Percentiles rank a stretch among this genome's conserved stretches.
Evolutionary conservation across 805 yeast species (phyloP).

Genomic region (Spathaspora gorwiae): DNA sequence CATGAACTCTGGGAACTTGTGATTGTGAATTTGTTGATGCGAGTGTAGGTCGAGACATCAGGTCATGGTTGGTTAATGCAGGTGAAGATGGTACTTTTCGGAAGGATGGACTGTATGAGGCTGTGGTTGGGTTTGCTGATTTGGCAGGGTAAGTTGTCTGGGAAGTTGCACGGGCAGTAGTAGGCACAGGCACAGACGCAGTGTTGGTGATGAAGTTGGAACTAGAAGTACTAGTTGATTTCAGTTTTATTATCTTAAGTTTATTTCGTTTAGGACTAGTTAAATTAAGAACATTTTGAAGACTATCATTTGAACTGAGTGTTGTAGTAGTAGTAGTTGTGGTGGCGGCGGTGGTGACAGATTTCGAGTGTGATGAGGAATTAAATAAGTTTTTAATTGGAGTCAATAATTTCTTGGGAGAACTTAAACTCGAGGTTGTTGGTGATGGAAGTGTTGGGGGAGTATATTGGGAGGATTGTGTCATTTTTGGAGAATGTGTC

Average conservation of each 20-base stretch:
- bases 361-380: slow-evolving; percentile 4
- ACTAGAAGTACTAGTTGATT: not conserved
- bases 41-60: not conserved
- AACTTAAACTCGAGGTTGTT: slow-evolving; percentile 10
- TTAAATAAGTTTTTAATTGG: slow-evolving; percentile 33
- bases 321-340: not conserved
- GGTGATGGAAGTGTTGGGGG: slow-evolving; percentile 11
- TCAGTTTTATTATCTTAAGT: not conserved
- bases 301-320: not conserved
- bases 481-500: slow-evolving; percentile 15
- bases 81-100: slow-evolving; percentile 2
- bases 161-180: no score
- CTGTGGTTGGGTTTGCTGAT: no score
- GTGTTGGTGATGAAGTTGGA: no score
- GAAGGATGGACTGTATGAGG: not conserved
- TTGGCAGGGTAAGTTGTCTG: no score
- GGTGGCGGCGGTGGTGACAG: not conserved
- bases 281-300: not conserved
- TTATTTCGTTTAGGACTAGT: slow-evolving; percentile 1
- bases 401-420: slow-evolving; percentile 35
- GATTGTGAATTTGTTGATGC: not conserved
- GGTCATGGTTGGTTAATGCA: not conserved
- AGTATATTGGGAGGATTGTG: slow-evolving; percentile 14
- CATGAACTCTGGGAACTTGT: not conserved
- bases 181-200: no score